Conservation (phyloP, 2,329 filamentous ascomycete species). For the Penicillium sp. region DNA sequence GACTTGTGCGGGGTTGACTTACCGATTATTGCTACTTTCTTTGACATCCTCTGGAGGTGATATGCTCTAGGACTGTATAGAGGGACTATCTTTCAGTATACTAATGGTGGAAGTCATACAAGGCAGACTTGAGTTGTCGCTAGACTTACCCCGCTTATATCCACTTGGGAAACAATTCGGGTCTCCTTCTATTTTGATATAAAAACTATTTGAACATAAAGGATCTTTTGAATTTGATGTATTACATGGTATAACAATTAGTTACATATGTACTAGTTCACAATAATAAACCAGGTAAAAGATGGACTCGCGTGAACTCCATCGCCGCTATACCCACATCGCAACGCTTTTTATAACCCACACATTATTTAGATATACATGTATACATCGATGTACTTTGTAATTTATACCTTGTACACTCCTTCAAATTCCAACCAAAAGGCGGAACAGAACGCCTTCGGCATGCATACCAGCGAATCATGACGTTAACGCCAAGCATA, state of each 20-base stretch:
- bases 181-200: not conserved
- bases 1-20: slow-evolving; percentile 4
- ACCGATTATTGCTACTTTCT: slow-evolving; percentile 55
- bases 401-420: not conserved
- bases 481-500: slow-evolving; percentile 25
- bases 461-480: slow-evolving; percentile 11
- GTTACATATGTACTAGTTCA: not conserved
- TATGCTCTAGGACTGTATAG: not conserved
- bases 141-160: slow-evolving; percentile 7
- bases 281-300: not conserved
- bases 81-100: not conserved
- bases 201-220: not conserved
- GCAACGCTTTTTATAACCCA: not conserved
- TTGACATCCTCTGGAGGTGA: slow-evolving; percentile 18
- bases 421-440: not conserved
- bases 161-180: not conserved
- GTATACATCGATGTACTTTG: not conserved
- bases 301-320: not conserved
- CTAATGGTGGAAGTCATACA: not conserved
- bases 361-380: not conserved
- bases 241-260: not conserved
- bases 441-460: not conserved
- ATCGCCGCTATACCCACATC: not conserved
- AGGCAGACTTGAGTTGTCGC: not conserved
- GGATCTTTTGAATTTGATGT: too few species aligned